Evolutionary conservation across 371 early-diverging fungal species (phyloP).

Genomic region (Mycotypha africana): DNA sequence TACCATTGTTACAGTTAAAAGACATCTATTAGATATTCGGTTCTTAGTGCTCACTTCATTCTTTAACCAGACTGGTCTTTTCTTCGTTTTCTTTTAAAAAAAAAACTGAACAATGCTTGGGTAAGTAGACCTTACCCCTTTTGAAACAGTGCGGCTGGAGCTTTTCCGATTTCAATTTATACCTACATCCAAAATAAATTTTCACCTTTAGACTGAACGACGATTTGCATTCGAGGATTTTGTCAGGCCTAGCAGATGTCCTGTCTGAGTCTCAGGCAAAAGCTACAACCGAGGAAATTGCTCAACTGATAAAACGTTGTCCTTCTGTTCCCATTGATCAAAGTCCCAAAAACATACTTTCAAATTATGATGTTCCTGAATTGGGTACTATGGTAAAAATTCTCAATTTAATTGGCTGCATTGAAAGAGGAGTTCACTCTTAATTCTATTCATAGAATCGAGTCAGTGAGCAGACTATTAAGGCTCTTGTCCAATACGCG

Average conservation of each 20-base stretch:
- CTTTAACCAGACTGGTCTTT: too few species aligned
- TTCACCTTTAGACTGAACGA: conserved; percentile 19
- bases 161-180: too few species aligned
- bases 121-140: too few species aligned
- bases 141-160: too few species aligned
- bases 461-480: conserved; percentile 40
- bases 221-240: conserved; percentile 54
- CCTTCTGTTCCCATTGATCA: conserved; percentile 32
- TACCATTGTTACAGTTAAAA: too few species aligned
- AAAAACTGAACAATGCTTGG: too few species aligned
- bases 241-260: conserved; percentile 55
- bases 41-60: too few species aligned
- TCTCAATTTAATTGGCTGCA: too few species aligned
- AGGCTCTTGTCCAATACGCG: conserved; percentile 40
- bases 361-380: conserved; percentile 11
- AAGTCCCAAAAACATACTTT: conserved; percentile 11
- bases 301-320: conserved; percentile 28
- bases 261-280: conserved; percentile 47
- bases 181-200: too few species aligned
- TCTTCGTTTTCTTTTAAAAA: not conserved
- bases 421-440: too few species aligned
- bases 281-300: conserved; percentile 27
- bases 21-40: too few species aligned
- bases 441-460: conserved; percentile 37
- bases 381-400: conserved; percentile 20